These are phyloP conservation scores for Bocquillonia castaneifolia DNA, from an alignment of 441 rosid species.

Conservation along the genomic window DNA sequence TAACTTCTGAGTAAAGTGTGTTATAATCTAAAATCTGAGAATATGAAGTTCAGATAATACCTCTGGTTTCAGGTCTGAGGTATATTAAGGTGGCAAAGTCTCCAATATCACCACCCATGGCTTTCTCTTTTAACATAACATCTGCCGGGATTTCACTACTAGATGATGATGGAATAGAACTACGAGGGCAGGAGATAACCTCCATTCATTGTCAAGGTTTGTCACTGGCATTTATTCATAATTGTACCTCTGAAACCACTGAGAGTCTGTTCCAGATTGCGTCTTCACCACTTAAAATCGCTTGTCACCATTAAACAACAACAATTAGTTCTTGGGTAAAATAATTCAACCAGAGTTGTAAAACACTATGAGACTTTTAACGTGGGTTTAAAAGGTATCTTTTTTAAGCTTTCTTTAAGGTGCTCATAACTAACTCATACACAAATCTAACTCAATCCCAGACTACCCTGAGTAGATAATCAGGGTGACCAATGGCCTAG, in stretches of 20 bases:
- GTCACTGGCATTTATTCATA: slow-evolving; percentile 20
- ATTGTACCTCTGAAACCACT: neutral
- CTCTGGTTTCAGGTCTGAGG: slow-evolving; percentile 55
- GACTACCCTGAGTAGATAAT: neutral
- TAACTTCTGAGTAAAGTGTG: neutral
- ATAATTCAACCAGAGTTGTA: too few relatives aligned
- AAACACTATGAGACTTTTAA: too few relatives aligned
- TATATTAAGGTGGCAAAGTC: slow-evolving; percentile 75
- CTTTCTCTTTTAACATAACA: slow-evolving; percentile 62
- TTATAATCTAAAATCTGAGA: slow-evolving; percentile 5
- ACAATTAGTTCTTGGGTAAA: too few relatives aligned
- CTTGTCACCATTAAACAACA: too few relatives aligned
- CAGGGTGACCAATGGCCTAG: neutral
- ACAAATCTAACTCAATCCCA: too few relatives aligned
- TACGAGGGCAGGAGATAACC: slow-evolving; percentile 58
- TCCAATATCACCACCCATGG: slow-evolving; percentile 71
- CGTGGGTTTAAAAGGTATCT: too few relatives aligned
- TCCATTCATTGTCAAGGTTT: slow-evolving; percentile 56
- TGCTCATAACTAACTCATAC: too few relatives aligned
- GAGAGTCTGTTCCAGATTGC: too few relatives aligned
- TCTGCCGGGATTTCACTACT: slow-evolving; percentile 63
- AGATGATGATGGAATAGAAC: slow-evolving; percentile 53
- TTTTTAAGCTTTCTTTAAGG: too few relatives aligned
- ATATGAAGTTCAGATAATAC: slow-evolving; percentile 3
- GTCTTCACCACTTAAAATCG: too few relatives aligned